phyloP scores from a whole-genome alignment of 2,329 filamentous ascomycete species.

The Pseudogymnoascus sp. region DNA sequence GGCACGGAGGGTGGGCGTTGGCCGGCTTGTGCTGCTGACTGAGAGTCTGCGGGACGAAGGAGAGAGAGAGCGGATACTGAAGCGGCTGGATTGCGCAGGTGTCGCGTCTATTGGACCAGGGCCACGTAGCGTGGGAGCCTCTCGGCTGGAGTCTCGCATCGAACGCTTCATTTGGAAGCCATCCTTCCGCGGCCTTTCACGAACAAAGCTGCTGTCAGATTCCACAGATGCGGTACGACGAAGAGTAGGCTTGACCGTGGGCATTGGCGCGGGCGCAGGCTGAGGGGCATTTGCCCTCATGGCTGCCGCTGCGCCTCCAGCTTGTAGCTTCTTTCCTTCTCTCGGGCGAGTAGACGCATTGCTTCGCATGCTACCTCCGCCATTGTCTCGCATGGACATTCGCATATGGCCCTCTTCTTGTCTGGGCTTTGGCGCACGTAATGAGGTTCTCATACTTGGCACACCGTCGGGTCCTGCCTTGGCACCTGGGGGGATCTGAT shows the following conservation, averaged over 20 bases:
- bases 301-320: slow-evolving; percentile 17
- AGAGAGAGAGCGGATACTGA: slow-evolving; percentile 64
- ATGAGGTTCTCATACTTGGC: slow-evolving; percentile 38
- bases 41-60: slow-evolving; percentile 42
- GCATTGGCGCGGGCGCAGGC: not conserved
- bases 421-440: slow-evolving; percentile 32
- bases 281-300: not conserved
- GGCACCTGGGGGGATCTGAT: slow-evolving; percentile 34
- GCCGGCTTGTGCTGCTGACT: slow-evolving; percentile 25
- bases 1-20: not conserved
- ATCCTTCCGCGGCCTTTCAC: slow-evolving; percentile 43
- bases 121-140: slow-evolving; percentile 18
- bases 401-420: slow-evolving; percentile 18
- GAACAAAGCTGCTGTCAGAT: slow-evolving; percentile 78
- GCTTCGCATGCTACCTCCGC: not conserved
- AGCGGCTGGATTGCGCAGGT: slow-evolving; percentile 46
- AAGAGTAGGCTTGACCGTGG: slow-evolving; percentile 28
- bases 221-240: slow-evolving; percentile 53
- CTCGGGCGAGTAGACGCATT: slow-evolving; percentile 11
- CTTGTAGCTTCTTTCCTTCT: slow-evolving; percentile 13
- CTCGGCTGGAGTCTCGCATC: slow-evolving; percentile 50
- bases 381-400: slow-evolving; percentile 20
- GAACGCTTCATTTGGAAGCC: slow-evolving; percentile 61
- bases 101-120: slow-evolving; percentile 31
- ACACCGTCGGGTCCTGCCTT: slow-evolving; percentile 25